These are phyloP conservation scores for Metroxylon sagu DNA, from an alignment of 176 grass and related monocot species.

Conservation along the genomic window DNA sequence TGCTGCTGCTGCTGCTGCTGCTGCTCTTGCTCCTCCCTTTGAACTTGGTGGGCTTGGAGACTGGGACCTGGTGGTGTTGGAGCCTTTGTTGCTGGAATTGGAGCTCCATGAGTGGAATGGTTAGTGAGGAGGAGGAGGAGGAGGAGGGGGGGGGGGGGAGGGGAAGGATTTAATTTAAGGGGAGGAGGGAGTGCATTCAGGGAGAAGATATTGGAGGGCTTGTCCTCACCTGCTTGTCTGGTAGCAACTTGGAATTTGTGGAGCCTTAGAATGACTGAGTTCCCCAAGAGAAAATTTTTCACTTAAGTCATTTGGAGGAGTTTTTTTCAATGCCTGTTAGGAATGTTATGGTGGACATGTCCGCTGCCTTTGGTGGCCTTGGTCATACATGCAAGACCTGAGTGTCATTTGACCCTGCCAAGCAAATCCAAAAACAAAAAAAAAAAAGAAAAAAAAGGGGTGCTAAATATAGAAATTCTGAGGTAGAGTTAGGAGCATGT, in stretches of 20 bases:
- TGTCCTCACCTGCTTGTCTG: constrained; percentile 32
- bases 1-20: constrained; percentile 8
- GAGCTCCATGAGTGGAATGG: constrained; percentile 32
- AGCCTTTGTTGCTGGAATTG: constrained; percentile 42
- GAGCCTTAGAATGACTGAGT: constrained; percentile 33
- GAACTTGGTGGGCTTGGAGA: constrained; percentile 8
- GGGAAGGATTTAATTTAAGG: constrained; percentile 33
- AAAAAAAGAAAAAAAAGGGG: too few relatives aligned
- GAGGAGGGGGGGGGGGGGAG: constrained; percentile 7
- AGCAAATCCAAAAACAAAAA: too few relatives aligned
- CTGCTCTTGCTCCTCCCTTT: constrained; percentile 18
- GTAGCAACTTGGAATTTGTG: constrained; percentile 18
- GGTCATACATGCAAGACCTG: too few relatives aligned
- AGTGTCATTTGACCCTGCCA: too few relatives aligned
- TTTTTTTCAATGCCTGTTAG: neutral
- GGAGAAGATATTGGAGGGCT: constrained; percentile 16
- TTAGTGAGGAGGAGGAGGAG: constrained; percentile 16
- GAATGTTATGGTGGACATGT: neutral
- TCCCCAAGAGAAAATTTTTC: constrained; percentile 24
- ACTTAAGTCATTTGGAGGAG: neutral
- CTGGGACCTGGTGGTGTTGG: constrained; percentile 18
- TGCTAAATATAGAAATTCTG: too few relatives aligned
- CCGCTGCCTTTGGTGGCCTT: neutral
- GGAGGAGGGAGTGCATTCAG: neutral
- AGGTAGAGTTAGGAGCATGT: too few relatives aligned